Evolutionary conservation across 1,139 yeast genomes (phyloP), one percentile per base, ranked within the genome.

Genomic region (Nakaseomyces sp.): DNA sequence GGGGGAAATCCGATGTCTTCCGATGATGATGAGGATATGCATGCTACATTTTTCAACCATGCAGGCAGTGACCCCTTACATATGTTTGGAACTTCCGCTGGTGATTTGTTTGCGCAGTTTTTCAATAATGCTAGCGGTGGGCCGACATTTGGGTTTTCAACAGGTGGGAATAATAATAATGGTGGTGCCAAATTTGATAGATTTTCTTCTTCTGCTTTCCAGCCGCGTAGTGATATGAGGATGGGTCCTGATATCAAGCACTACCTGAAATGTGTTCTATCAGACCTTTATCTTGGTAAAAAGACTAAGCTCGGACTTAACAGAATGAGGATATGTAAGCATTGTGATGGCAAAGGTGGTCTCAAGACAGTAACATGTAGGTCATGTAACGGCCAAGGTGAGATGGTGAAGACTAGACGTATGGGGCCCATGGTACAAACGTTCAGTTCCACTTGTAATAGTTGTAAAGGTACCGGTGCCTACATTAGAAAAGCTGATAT

Each of bases 261-360:
- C 54, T 65, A 65, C 12, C 59, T 74, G 44, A 58, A 60, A 22
- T 75, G 76, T 38, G 53, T 73, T 0, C 56, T 76, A 44, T 65
- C 64, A 4, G 79, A 76, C 36, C 61, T 75, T 49, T 76, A 72
- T 53, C 60, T 54, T 33, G 81, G 81, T 1, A 73, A 72, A 48
- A 61, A 63, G 2, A 58, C 71, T 39, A 74, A 72, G 55, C 61
- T 76, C 25, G 72, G 71, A 28, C 57, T 76, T 13, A 67, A 70
- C 4, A 70, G 70, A 49, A 67, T 67, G 30, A 57, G 69, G 5
- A 51, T 64, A 20, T 76, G 81, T 51, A 42, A 55, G 1, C 45
- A 47, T 1, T 76, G 81, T 51, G 50, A 65, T 15, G 78, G 76
- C 0, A 52, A 51, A 26, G 80, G 80, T 6, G 74, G 77, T 2